Conservation (phyloP, 495 filamentous ascomycete species). For the Penicillium lividum region DNA sequence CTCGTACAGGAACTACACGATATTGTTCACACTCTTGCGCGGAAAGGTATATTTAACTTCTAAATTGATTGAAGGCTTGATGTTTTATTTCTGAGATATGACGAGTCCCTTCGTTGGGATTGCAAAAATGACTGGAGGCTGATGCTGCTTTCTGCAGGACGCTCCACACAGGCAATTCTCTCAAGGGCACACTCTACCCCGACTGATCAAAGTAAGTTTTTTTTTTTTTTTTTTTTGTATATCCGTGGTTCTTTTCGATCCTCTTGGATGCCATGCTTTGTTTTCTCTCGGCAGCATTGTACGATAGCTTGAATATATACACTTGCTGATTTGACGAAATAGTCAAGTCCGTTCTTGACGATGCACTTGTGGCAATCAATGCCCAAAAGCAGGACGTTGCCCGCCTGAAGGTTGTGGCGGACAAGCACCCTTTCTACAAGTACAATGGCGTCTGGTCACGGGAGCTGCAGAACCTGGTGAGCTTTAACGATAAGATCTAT, state of each 20-base stretch:
- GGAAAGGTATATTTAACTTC: slow-evolving; percentile 54
- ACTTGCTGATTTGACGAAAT: slow-evolving; percentile 10
- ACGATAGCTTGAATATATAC: not conserved
- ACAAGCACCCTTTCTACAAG: slow-evolving; percentile 92
- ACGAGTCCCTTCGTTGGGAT: not conserved
- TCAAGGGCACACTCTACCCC: slow-evolving; percentile 90
- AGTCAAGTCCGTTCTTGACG: slow-evolving; percentile 49
- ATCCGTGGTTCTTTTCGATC: not conserved
- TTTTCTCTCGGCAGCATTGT: not conserved
- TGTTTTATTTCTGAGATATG: not conserved
- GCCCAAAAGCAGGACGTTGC: slow-evolving; percentile 46
- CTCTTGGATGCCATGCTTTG: not conserved
- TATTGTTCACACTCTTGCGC: slow-evolving; percentile 75
- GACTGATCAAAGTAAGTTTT: slow-evolving; percentile 65
- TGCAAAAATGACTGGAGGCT: slow-evolving; percentile 6
- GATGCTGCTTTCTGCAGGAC: slow-evolving; percentile 34
- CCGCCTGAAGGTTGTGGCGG: slow-evolving; percentile 66
- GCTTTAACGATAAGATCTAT: slow-evolving; percentile 4
- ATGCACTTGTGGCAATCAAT: slow-evolving; percentile 41
- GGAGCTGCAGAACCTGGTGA: slow-evolving; percentile 77
- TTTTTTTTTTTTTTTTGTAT: slow-evolving; percentile 14
- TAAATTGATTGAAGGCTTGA: not conserved
- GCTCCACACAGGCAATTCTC: slow-evolving; percentile 74
- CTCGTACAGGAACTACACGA: slow-evolving; percentile 67
- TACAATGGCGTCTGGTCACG: slow-evolving; percentile 85